phyloP scores from a whole-genome alignment of 2,329 filamentous ascomycete species.

The Pleurostoma richardsiae region DNA sequence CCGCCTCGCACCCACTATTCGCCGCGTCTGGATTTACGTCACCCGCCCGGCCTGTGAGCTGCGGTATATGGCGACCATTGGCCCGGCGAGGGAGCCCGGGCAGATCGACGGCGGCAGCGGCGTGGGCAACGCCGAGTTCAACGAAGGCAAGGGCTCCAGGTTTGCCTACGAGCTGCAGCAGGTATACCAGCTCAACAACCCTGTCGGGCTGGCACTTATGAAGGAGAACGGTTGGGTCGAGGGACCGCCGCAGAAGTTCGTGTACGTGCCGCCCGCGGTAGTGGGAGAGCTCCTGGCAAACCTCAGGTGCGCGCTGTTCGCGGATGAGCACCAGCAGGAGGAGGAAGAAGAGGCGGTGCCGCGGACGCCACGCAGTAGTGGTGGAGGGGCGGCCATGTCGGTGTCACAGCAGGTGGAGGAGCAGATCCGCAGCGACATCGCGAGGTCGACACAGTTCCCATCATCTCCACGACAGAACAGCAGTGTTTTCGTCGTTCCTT shows the following conservation, averaged over 20 bases:
- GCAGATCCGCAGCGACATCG: conserved; percentile 41
- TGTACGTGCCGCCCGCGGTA: conserved; percentile 51
- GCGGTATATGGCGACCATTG: conserved; percentile 54
- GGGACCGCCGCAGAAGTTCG: conserved; percentile 42
- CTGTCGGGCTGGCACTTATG: conserved; percentile 46
- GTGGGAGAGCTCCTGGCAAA: conserved; percentile 55
- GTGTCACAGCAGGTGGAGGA: conserved; percentile 48
- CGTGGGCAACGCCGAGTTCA: conserved; percentile 48
- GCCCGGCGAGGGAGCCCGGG: conserved; percentile 37
- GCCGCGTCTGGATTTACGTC: conserved; percentile 59
- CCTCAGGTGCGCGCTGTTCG: conserved; percentile 46
- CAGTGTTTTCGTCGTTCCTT: background rate
- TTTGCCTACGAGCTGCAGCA: conserved; percentile 50
- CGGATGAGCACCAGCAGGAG: conserved; percentile 17
- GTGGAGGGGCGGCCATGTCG: conserved; percentile 17
- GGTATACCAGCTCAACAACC: conserved; percentile 59
- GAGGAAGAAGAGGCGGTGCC: conserved; percentile 12
- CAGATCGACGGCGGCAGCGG: conserved; percentile 39
- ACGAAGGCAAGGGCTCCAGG: conserved; percentile 28
- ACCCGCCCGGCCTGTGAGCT: conserved; percentile 41
- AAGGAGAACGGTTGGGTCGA: conserved; percentile 49
- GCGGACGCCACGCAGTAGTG: conserved; percentile 6
- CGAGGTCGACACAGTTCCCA: conserved; percentile 18
- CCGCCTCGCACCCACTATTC: conserved; percentile 47
- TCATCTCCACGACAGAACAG: conserved; percentile 1